Evolutionary conservation across 345 rosid genomes (phyloP).

Genomic region (Triadica sebifera): DNA sequence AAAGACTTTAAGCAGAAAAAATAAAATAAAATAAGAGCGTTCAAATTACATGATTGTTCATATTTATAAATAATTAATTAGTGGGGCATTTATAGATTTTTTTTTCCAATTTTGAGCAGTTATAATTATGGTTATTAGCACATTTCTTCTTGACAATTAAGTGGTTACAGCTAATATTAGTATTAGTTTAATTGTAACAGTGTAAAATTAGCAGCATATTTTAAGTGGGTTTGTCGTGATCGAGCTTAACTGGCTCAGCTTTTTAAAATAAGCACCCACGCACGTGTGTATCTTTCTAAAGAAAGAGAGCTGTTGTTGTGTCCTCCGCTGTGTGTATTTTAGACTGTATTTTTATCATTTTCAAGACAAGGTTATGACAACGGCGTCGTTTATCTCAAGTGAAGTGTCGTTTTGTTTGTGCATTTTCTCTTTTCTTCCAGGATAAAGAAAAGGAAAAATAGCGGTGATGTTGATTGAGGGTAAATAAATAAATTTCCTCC

Average conservation of each 20-base stretch:
- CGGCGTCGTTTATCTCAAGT: slow-evolving; percentile 7
- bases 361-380: not conserved
- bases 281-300: slow-evolving; percentile 46
- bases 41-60: not conserved
- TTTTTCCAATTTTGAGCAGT: too few relatives aligned
- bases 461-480: slow-evolving; percentile 3
- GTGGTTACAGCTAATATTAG: slow-evolving; percentile 5
- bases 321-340: not conserved
- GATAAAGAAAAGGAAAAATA: not conserved
- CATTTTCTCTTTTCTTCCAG: too few relatives aligned
- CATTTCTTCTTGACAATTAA: not conserved
- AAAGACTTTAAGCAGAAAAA: not conserved
- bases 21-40: not conserved
- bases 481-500: slow-evolving; percentile 22
- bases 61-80: slow-evolving; percentile 2
- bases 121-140: not conserved
- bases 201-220: too few relatives aligned
- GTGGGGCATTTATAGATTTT: not conserved
- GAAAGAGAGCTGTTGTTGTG: slow-evolving; percentile 23
- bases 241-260: slow-evolving; percentile 32
- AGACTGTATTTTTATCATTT: not conserved
- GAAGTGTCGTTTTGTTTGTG: slow-evolving; percentile 3
- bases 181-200: too few relatives aligned
- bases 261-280: slow-evolving; percentile 30
- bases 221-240: not conserved